phyloP scores from a whole-genome alignment of 768 basidiomycete species.

The Cytidiella melzeri region DNA sequence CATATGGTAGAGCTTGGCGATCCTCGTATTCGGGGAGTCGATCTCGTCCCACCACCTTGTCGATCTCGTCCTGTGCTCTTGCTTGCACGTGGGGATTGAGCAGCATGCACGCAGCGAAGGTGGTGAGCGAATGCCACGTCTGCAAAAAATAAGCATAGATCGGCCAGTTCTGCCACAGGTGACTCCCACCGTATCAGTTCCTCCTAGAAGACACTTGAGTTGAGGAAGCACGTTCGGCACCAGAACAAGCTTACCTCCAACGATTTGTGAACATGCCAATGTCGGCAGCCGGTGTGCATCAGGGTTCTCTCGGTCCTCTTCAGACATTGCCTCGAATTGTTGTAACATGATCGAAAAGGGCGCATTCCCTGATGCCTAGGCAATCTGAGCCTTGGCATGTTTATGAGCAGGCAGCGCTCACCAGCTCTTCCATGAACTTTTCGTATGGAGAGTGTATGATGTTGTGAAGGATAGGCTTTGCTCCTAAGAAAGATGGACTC shows the following conservation, averaged over 20 bases:
- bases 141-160: not conserved
- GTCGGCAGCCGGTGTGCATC: not conserved
- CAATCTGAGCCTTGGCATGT: not conserved
- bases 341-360: not conserved
- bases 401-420: not conserved
- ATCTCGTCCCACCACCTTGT: constrained; percentile 17
- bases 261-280: not conserved
- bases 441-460: constrained; percentile 3
- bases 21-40: constrained; percentile 24
- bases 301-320: not conserved
- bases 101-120: not conserved
- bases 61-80: constrained; percentile 23
- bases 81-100: constrained; percentile 12
- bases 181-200: not conserved
- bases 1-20: constrained; percentile 18
- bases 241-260: not conserved
- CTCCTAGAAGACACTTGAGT: not conserved
- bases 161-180: not conserved
- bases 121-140: not conserved
- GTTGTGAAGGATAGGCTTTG: constrained; percentile 2
- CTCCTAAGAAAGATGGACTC: not conserved
- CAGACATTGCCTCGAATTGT: not conserved
- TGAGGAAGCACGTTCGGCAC: not conserved
- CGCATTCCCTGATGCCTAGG: not conserved
- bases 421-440: constrained; percentile 1